Evolutionary conservation across 2,329 filamentous ascomycete species (phyloP), one percentile per base, ranked within the genome.

Genomic region (Onygena corvina): DNA sequence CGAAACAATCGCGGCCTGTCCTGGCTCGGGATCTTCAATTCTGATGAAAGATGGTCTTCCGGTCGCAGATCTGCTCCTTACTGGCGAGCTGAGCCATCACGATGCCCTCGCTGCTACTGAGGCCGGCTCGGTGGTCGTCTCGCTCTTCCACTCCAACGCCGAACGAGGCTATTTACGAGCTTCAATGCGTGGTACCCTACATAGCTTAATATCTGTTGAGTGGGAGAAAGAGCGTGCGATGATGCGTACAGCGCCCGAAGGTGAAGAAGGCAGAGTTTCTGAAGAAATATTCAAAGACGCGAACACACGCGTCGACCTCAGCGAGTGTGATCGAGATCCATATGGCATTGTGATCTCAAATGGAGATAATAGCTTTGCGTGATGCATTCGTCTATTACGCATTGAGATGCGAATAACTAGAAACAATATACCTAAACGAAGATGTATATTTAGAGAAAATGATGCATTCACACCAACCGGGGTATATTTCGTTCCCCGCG

Each of bases 1-100:
- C 50, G 69, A 70, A 12, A 83, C 78, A 42, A 80, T 94, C 7
- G 89, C 84, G 3, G 84, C 95, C 31, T 96, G 90, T 59, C 90
- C 92, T 0, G 92, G 92, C 1, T 92, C 85, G 4, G 92, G 92
- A 0, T 84, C 81, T 1, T 79, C 82, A 33, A 75, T 73, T 1
- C 60, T 96, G 16, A 76, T 95, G 51, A 79, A 80, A 54, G 75
- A 76, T 4, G 48, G 54, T 14, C 56, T 57, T 2, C 54, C 59
- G 1, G 60, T 67, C 34, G 86, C 88, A 0, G 87, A 95, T 60
- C 66, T 96, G 33, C 68, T 93, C 3, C 85, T 98, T 58, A 96
- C 87, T 0, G 92, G 92, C 1, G 92, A 98, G 70, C 78, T 96
- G 73, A 85, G 80, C 59, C 92, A 98, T 63, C 92, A 98, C 63